These are phyloP conservation scores for Penicillium soppii DNA, from an alignment of 495 filamentous ascomycete species.

Conservation along the genomic window DNA sequence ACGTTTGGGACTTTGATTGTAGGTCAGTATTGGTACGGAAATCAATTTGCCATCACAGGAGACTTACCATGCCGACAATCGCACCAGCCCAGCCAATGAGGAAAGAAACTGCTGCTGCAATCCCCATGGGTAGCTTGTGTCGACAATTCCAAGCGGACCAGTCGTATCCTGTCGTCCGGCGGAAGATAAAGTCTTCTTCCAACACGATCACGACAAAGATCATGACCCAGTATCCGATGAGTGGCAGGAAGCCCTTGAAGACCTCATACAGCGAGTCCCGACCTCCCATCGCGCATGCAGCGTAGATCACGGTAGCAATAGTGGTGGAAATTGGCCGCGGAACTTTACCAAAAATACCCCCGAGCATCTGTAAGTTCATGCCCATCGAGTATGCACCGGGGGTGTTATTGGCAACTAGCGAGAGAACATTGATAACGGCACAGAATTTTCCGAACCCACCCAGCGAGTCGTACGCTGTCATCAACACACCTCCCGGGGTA, in stretches of 20 bases:
- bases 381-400: constrained; percentile 70
- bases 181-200: constrained; percentile 47
- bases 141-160: constrained; percentile 49
- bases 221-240: constrained; percentile 53
- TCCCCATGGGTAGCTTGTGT: constrained; percentile 40
- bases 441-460: constrained; percentile 70
- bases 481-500: constrained; percentile 64
- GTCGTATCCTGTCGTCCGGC: constrained; percentile 35
- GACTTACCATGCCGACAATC: constrained; percentile 47
- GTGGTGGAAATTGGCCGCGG: constrained; percentile 67
- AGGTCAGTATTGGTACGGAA: neutral
- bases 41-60: neutral
- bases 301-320: constrained; percentile 40
- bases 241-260: constrained; percentile 47
- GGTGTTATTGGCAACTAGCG: constrained; percentile 68
- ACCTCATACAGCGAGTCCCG: constrained; percentile 46
- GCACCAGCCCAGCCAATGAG: constrained; percentile 51
- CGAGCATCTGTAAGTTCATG: constrained; percentile 73
- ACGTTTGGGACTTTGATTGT: constrained; percentile 40
- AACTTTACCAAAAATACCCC: constrained; percentile 57
- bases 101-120: constrained; percentile 47
- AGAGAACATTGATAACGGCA: constrained; percentile 64
- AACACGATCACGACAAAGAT: constrained; percentile 46
- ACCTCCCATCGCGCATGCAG: constrained; percentile 50
- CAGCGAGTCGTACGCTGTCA: constrained; percentile 60